These are phyloP conservation scores for Ogataea minuta DNA, from an alignment of 805 yeast genomes.

Conservation along the genomic window DNA sequence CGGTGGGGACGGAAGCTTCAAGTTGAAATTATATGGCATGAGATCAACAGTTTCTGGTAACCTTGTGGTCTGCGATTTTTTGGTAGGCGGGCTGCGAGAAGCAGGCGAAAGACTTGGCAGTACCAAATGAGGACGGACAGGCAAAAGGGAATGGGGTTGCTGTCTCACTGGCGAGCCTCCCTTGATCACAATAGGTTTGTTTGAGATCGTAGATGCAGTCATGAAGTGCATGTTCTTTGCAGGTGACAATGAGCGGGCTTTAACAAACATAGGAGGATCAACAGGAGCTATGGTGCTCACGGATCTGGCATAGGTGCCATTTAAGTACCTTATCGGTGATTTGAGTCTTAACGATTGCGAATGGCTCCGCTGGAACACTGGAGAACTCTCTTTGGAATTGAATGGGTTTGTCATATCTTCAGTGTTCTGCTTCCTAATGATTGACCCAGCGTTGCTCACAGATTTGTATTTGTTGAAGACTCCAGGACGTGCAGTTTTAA, in stretches of 20 bases:
- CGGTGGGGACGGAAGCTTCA: constrained; percentile 6
- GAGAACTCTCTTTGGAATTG: constrained; percentile 24
- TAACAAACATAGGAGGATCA: constrained; percentile 19
- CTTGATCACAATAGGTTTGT: constrained; percentile 28
- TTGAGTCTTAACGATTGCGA: constrained; percentile 1
- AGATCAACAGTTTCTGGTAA: constrained; percentile 2
- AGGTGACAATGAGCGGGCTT: not conserved
- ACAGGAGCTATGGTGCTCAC: constrained; percentile 6
- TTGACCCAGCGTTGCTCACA: constrained; percentile 18
- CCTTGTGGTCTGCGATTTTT: not conserved
- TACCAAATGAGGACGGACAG: constrained; percentile 8
- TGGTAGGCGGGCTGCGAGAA: constrained; percentile 3
- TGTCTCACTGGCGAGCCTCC: constrained; percentile 30
- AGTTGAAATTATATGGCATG: constrained; percentile 12
- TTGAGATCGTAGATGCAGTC: constrained; percentile 23
- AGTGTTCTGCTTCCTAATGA: constrained; percentile 20
- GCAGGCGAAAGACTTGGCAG: constrained; percentile 12
- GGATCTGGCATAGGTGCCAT: no score
- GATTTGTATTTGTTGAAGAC: constrained; percentile 1
- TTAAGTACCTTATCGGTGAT: no score
- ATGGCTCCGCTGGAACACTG: constrained; percentile 10
- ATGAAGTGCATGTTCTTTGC: constrained; percentile 7
- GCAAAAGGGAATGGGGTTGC: constrained; percentile 4
- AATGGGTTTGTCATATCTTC: constrained; percentile 28
- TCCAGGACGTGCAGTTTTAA: constrained; percentile 2